Conservation (phyloP, 768 basidiomycete genomes). For the Psilocybe sp. region DNA sequence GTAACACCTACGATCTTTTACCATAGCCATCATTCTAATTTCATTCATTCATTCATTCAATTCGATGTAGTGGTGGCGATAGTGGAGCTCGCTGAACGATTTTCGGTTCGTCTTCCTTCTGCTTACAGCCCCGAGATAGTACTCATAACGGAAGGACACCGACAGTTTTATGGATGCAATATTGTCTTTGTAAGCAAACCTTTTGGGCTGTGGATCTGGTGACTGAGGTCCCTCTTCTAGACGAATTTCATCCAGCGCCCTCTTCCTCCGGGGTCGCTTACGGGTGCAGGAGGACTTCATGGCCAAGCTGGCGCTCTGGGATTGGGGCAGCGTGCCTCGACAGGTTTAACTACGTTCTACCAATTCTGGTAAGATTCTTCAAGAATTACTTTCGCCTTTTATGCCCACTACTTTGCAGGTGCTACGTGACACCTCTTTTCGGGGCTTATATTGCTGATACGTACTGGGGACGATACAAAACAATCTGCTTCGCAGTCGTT, state of each 20-base stretch:
- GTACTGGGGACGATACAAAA: constrained; percentile 72
- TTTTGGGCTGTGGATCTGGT: no score
- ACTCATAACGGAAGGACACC: background rate
- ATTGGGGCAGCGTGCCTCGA: constrained; percentile 66
- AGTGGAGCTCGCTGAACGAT: constrained; percentile 71
- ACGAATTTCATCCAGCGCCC: constrained; percentile 76
- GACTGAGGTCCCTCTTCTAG: no score
- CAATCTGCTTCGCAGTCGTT: constrained; percentile 59
- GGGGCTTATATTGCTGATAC: constrained; percentile 77
- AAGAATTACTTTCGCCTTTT: background rate
- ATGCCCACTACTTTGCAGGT: constrained; percentile 32
- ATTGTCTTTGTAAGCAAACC: constrained; percentile 46
- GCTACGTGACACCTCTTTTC: constrained; percentile 61
- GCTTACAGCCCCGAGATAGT: background rate
- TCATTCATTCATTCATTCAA: no score
- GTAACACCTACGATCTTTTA: constrained; percentile 12
- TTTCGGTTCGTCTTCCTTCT: constrained; percentile 45
- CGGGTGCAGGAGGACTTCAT: constrained; percentile 52
- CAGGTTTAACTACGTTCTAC: constrained; percentile 70
- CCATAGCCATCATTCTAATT: background rate
- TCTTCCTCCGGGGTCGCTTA: constrained; percentile 61
- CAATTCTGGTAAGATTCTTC: constrained; percentile 54
- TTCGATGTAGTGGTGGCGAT: constrained; percentile 52
- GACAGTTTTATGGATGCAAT: constrained; percentile 41
- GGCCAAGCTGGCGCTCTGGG: constrained; percentile 70